Evolutionary conservation across 495 filamentous ascomycete genomes (phyloP), one percentile per base, ranked within the genome.

Genomic region (Penicillium macrosclerotiorum): DNA sequence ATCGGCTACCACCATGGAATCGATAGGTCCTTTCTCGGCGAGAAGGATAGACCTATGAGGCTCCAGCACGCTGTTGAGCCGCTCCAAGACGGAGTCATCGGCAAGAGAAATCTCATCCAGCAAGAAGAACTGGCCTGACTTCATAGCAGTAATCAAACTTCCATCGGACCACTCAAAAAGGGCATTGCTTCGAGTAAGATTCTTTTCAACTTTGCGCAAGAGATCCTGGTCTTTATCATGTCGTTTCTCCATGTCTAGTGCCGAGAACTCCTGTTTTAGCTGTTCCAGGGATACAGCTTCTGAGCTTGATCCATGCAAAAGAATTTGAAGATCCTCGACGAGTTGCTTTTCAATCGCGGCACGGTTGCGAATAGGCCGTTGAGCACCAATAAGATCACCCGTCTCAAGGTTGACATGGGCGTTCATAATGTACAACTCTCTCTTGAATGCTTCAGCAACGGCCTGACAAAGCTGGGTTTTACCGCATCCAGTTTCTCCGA

Each of bases 131-230:
- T 88, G 77, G 3, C 89, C 93, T 26, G 81, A 77, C 58, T 85
- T 88, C 94, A 99, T 96, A 14, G 94, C 89, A 42, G 89, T 84
- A 8, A 99, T 90, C n/a, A 99, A 72, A 60, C 85, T 91, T 29
- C 94, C 91, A 57, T 99, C 94, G 2, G 80, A 83, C 94, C 94
- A 99, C 68, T 97, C 94, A 44, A 99, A 99, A 4, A 99, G 68
- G 2, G 88, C 85, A 54, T 89, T 91, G 47, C 76, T 73, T 40
- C 84, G 84, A 17, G 71, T 66, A 26, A 79, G 71, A 46, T 80
- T 81, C 9, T 64, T 59, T 18, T 83, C 69, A 49, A 96, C 86
- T 32, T 73, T 72, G 13, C 68, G 49, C 31, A 72, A 68, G 14
- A 86, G 52, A 8, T 74, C 66, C 8, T 68, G 49, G 39, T 42